Evolutionary conservation across 164 flowering plant species (phyloP).

Genomic region (Tinospora cordifolia): DNA sequence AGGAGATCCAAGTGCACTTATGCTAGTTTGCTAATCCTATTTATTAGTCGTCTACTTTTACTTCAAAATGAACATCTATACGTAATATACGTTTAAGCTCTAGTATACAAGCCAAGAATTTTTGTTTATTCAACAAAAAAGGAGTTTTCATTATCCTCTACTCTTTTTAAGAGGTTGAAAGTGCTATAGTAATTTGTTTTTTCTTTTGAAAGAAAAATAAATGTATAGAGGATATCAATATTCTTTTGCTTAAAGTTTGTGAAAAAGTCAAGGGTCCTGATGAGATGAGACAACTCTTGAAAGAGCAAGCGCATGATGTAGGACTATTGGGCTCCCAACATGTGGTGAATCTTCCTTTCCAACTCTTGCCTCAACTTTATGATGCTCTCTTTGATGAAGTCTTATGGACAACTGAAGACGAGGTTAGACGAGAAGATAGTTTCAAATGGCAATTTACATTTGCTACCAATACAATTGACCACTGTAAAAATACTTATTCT

Average conservation of each 20-base stretch:
- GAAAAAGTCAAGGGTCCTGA: slow-evolving; percentile 22
- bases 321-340: slow-evolving; percentile 83
- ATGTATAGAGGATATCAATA: slow-evolving; percentile 56
- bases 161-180: too few relatives aligned
- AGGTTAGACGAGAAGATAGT: slow-evolving; percentile 42
- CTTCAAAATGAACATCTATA: too few relatives aligned
- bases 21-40: not conserved
- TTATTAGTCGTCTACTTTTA: too few relatives aligned
- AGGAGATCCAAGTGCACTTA: not conserved
- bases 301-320: slow-evolving; percentile 44
- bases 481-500: not conserved
- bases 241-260: slow-evolving; percentile 52
- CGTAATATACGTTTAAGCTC: too few relatives aligned
- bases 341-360: slow-evolving; percentile 79
- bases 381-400: slow-evolving; percentile 88
- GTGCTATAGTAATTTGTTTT: not conserved
- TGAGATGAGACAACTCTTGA: slow-evolving; percentile 39
- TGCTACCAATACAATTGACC: not conserved
- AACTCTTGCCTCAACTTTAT: slow-evolving; percentile 77
- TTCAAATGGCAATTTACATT: not conserved
- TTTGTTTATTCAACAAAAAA: too few relatives aligned
- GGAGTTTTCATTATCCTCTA: too few relatives aligned
- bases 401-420: slow-evolving; percentile 88
- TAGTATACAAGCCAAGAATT: too few relatives aligned
- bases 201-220: slow-evolving; percentile 11